A percentile compares a stretch with the other conserved stretches of the same genome.
These are phyloP conservation scores for Pseudogymnoascus sp. DNA, from an alignment of 2,329 filamentous ascomycete genomes.

Conservation along the genomic window DNA sequence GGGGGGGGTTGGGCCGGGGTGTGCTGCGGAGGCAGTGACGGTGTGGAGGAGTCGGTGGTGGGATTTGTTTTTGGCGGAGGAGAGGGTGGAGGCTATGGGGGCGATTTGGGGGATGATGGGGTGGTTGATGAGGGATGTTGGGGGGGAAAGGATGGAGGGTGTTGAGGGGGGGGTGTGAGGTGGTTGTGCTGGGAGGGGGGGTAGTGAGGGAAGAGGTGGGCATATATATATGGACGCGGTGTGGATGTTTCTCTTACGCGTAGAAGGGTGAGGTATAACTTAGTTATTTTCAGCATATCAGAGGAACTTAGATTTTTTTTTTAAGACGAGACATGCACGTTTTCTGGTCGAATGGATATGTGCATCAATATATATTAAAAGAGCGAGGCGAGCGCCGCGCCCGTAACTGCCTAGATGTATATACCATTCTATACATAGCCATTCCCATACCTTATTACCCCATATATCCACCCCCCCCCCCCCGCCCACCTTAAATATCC, in stretches of 20 bases:
- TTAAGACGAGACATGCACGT: background rate
- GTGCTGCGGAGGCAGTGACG: too few species aligned
- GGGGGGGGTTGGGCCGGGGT: too few species aligned
- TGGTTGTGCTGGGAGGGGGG: too few species aligned
- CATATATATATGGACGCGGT: background rate
- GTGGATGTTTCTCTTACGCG: background rate
- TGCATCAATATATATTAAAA: background rate
- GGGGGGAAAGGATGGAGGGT: background rate
- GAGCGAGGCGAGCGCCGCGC: background rate
- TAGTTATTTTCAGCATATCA: background rate
- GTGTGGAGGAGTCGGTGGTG: too few species aligned
- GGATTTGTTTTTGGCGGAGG: too few species aligned
- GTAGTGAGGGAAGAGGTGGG: background rate
- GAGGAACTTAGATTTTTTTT: background rate
- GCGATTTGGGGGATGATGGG: slow-evolving; percentile 52
- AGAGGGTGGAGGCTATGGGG: slow-evolving; percentile 42
- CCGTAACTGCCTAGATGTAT: background rate
- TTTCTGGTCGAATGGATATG: background rate
- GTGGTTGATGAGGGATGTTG: slow-evolving; percentile 22
- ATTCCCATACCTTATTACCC: too few species aligned
- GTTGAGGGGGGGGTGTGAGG: background rate
- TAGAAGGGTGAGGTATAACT: background rate
- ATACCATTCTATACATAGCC: too few species aligned
- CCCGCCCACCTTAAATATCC: background rate
- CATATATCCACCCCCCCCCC: background rate